These are phyloP conservation scores for Prunus kanzakura DNA, from an alignment of 306 rosid genomes.

Conservation along the genomic window DNA sequence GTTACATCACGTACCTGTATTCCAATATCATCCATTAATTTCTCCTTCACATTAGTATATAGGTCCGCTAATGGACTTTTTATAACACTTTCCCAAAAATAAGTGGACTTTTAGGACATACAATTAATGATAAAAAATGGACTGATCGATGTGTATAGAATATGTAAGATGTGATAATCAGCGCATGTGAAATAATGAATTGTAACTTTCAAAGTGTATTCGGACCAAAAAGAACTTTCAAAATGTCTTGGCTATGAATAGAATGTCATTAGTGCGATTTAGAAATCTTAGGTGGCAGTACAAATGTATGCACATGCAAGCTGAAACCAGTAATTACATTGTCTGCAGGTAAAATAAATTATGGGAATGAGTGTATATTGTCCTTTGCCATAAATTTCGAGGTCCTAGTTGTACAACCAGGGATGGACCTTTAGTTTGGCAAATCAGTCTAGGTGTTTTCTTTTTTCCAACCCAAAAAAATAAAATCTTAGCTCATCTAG, in stretches of 20 bases:
- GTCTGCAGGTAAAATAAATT: not conserved
- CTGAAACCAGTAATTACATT: not conserved
- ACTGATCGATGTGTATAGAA: not conserved
- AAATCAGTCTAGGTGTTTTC: no score
- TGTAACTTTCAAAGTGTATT: not conserved
- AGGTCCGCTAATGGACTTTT: no score
- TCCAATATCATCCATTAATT: no score
- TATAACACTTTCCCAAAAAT: no score
- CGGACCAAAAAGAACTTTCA: not conserved
- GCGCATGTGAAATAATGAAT: not conserved
- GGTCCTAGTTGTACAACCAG: not conserved
- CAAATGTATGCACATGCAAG: not conserved
- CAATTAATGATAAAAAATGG: not conserved
- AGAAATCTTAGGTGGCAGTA: not conserved
- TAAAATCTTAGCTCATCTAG: no score
- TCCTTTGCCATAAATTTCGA: not conserved
- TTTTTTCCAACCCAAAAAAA: no score
- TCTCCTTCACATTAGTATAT: no score
- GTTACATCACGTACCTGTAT: no score
- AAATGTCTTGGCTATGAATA: not conserved
- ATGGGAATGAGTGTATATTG: not conserved
- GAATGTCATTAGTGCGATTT: not conserved
- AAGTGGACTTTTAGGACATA: not conserved
- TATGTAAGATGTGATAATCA: no score
- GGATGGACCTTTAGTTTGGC: no score